Evolutionary conservation across 2,329 filamentous ascomycete genomes (phyloP).

Genomic region (Akanthomyces muscarius): DNA sequence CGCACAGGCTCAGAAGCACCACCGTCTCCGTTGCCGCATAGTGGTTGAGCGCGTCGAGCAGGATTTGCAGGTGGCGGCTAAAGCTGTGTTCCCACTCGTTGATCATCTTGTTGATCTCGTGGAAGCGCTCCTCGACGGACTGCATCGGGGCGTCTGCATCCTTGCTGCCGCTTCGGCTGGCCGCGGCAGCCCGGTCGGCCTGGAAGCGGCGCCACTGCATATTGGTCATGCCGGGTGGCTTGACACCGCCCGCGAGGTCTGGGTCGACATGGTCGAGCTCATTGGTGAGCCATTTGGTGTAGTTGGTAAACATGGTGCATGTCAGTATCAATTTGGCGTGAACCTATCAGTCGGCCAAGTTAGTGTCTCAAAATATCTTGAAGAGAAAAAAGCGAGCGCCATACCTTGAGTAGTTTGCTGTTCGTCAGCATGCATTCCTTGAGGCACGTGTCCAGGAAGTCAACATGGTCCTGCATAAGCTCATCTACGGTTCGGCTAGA

Average conservation of each 20-base stretch:
- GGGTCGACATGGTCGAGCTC: slow-evolving; percentile 81
- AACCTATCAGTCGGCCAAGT: slow-evolving; percentile 54
- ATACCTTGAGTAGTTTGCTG: slow-evolving; percentile 83
- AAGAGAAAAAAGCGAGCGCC: slow-evolving; percentile 23
- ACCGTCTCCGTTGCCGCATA: slow-evolving; percentile 97
- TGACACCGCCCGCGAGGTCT: slow-evolving; percentile 61
- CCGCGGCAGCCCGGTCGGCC: slow-evolving; percentile 41
- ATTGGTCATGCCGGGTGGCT: slow-evolving; percentile 55
- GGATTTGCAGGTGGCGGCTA: slow-evolving; percentile 82
- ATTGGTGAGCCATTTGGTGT: slow-evolving; percentile 80
- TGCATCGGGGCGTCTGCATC: slow-evolving; percentile 28
- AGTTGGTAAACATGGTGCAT: slow-evolving; percentile 88
- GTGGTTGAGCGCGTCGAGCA: slow-evolving; percentile 93
- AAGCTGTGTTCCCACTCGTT: slow-evolving; percentile 93
- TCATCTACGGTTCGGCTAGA: slow-evolving; percentile 80
- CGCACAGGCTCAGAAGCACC: slow-evolving; percentile 83
- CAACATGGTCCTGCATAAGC: slow-evolving; percentile 97
- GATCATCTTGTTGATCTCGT: slow-evolving; percentile 80
- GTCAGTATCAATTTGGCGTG: slow-evolving; percentile 96
- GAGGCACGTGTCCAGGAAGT: slow-evolving; percentile 94
- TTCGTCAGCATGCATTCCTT: slow-evolving; percentile 99
- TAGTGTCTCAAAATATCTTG: not conserved
- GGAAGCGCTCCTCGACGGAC: slow-evolving; percentile 49
- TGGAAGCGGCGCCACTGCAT: slow-evolving; percentile 60
- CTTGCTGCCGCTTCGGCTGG: slow-evolving; percentile 26